Base-by-base conservation (phyloP, 257 asterid genomes). In the Penstemon davidsonii region DNA sequence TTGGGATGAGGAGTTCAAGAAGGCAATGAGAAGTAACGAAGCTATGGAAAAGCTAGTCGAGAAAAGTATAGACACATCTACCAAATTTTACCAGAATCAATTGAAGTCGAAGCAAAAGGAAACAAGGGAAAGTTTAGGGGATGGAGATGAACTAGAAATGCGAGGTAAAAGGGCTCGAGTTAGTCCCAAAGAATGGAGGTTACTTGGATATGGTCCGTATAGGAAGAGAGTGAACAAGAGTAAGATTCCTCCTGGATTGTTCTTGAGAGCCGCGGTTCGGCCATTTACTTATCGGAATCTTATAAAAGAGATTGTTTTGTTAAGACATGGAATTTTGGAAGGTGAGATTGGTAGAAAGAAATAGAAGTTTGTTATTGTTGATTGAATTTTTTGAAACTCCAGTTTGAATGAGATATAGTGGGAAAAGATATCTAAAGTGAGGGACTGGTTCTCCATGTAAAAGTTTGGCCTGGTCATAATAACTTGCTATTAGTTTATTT, bases 1-100 rank as follows among this genome's bases (percentile, higher is more conserved):
- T 72, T 92, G 96, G 98, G 96, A 88, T 1, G 87, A 86, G 64
- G 96, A 90, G 82, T 87, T 93, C 64, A 84, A 90, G 75, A 90
- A 87, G 68, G 95, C 99, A 2, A 36, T 90, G 62, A 82, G 74
- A 38, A 88, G 96, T 76, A 87, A 84, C 3, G 91, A 88, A 55
- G 95, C 62, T 3, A 93, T 93, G 99, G 97, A 93, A 65, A 93
- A 87, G 76, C 76, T 90, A 54, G 91, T 87, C 0, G 82, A 63
- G 89, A 80, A 71, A 58, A 82, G 86, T 60, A 64, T 80, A 60
- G 83, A 85, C 33, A 78, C 43, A 12, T 18, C 84, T 0, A 64
- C 79, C 6, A 81, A 82, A 84, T 73, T 49, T 51, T 81, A 84
- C 18, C 89, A 81, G 62, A 69, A 66, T 42, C 81, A 68, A 57